Evolutionary conservation across 768 basidiomycete genomes (phyloP), one percentile per base, ranked within the genome.

Genomic region (Boletus barrowsii): DNA sequence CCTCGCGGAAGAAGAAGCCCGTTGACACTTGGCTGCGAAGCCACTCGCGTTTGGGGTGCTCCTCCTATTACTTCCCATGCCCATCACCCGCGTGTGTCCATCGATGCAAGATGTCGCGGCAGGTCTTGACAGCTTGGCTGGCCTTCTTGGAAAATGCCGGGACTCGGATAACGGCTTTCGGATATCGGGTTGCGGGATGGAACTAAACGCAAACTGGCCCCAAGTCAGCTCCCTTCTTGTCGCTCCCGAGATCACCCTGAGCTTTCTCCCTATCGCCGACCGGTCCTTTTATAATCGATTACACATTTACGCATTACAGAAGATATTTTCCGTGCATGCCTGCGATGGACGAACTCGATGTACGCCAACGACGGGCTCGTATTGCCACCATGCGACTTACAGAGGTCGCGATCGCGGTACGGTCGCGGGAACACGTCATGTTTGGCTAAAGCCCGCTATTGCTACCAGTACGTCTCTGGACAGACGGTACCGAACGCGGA

Each of bases 161-260:
- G 50, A 14, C 33, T 51, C 53, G 36, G 53, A 37, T 53, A 40
- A 32, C 50, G 35, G 44, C 11, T 35, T 45, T 42, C 55, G 57
- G 48, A 26, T 35, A 35, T 49, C 53, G 56, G 53, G 42, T 13
- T 29, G 44, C 49, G 60, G 61, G 46, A 30, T 56, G 9, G 33
- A 37, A 41, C 35, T 8, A 42, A 54, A 59, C 50, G 20, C 36
- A 18, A 35, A 20, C 49, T n/a, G 14, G 9, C 42, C 51, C 20
- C 42, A 29, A 30, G 46, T 45, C 26, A 52, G 49, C 58, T 41
- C 17, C 47, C 54, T 24, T 45, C 53, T 54, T 26, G 65, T 65
- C 57, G 60, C 60, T 69, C 62, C 62, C 64, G 66, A 70, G 56
- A 66, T 62, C 59, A 50, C 54, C 41, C 53, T 47, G 47, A 43